Percentiles rank a stretch among this genome's conserved stretches.
These are phyloP conservation scores for Cadophora gregata DNA, from an alignment of 2,329 filamentous ascomycete genomes.

Conservation along the genomic window DNA sequence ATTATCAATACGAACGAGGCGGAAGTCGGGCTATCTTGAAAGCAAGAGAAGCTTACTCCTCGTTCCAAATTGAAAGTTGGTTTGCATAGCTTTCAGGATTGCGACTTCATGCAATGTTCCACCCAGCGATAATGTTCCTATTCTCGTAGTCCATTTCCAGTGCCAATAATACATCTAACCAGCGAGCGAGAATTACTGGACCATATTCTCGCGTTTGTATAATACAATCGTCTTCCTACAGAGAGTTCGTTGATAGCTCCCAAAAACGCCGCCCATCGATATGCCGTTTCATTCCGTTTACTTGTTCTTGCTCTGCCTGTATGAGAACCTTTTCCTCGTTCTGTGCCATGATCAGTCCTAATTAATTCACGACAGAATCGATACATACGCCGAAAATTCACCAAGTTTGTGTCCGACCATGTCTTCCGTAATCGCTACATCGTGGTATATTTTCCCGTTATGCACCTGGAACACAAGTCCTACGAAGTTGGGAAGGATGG, in stretches of 20 bases:
- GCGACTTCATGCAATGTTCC: too few relatives aligned
- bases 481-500: conserved; percentile 76
- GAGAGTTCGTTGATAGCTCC: conserved; percentile 17
- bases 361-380: neutral
- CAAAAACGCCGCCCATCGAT: conserved; percentile 29
- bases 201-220: neutral
- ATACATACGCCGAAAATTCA: conserved; percentile 71
- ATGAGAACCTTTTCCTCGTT: conserved; percentile 70
- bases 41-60: neutral
- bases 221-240: conserved; percentile 13
- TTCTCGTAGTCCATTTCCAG: too few relatives aligned
- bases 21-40: too few relatives aligned
- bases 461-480: conserved; percentile 74
- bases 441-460: conserved; percentile 73
- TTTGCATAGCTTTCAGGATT: neutral
- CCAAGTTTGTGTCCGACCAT: conserved; percentile 81
- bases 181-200: neutral
- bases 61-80: neutral
- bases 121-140: too few relatives aligned
- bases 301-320: conserved; percentile 74
- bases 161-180: neutral
- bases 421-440: conserved; percentile 74
- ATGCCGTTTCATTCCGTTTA: conserved; percentile 30
- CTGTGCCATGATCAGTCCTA: conserved; percentile 48
- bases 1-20: neutral